These are phyloP conservation scores for Boletellus ananiceps DNA, from an alignment of 768 basidiomycete species.

Conservation along the genomic window DNA sequence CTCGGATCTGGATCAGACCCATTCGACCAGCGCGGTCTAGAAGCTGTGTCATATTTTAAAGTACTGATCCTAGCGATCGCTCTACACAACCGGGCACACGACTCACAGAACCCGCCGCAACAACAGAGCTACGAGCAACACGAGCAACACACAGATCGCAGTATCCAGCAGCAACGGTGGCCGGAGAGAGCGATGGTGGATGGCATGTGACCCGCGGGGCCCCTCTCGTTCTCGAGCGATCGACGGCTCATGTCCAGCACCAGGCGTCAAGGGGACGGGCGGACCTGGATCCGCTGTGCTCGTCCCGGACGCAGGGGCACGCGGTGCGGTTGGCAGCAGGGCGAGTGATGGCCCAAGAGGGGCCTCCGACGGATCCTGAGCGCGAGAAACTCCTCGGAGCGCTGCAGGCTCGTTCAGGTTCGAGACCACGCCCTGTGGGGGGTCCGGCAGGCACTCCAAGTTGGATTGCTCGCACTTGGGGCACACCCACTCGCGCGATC, in stretches of 20 bases:
- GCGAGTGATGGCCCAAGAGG: constrained; percentile 18
- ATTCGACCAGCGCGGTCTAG: constrained; percentile 22
- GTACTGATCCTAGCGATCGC: constrained; percentile 20
- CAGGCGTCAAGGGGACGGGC: constrained; percentile 11
- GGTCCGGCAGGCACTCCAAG: constrained; percentile 68
- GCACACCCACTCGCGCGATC: constrained; percentile 79
- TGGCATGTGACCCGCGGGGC: not conserved
- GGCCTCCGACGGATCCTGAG: constrained; percentile 10
- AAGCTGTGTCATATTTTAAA: constrained; percentile 19
- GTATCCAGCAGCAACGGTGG: constrained; percentile 69
- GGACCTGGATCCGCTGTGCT: constrained; percentile 16
- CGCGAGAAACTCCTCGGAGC: constrained; percentile 23
- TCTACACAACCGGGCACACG: constrained; percentile 12
- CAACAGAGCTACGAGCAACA: constrained; percentile 62
- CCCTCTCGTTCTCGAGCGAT: constrained; percentile 11
- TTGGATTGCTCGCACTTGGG: constrained; percentile 68
- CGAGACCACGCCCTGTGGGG: constrained; percentile 24
- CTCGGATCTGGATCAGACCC: constrained; percentile 20
- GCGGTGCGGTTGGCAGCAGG: constrained; percentile 13
- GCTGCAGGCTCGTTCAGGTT: constrained; percentile 13
- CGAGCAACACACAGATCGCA: constrained; percentile 67
- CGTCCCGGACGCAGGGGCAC: constrained; percentile 12
- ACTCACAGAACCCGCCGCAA: constrained; percentile 52
- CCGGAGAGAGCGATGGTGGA: constrained; percentile 22
- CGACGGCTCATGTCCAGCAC: constrained; percentile 9